Conservation (phyloP, 306 rosid species). For the Citrullus amarus region DNA sequence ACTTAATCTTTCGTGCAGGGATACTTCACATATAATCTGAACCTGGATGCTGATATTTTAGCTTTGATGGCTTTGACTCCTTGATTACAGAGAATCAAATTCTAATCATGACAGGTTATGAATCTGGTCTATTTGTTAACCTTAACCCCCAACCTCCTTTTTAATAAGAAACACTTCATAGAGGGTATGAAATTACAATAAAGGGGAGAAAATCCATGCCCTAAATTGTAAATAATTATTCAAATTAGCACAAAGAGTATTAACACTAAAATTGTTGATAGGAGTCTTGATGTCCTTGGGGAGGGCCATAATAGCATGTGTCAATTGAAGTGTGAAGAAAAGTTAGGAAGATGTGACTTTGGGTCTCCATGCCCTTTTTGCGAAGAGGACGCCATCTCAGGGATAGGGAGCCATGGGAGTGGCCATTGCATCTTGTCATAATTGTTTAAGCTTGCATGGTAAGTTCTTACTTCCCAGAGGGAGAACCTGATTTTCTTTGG, state of each 20-base stretch:
- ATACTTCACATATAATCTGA: background rate
- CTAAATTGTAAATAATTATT: background rate
- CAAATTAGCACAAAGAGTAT: background rate
- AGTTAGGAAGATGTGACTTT: background rate
- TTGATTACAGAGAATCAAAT: background rate
- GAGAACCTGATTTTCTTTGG: background rate
- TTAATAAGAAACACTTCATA: background rate
- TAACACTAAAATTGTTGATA: background rate
- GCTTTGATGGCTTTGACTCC: background rate
- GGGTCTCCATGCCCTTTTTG: background rate
- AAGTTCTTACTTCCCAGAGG: background rate
- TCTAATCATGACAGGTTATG: background rate
- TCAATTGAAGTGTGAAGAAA: background rate
- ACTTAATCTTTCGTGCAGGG: conserved; percentile 1
- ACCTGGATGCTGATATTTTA: background rate
- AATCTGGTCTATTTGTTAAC: background rate
- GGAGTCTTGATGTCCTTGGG: background rate
- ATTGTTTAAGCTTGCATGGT: background rate
- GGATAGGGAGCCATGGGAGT: background rate
- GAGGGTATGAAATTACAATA: background rate
- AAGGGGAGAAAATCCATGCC: background rate
- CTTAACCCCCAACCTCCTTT: background rate
- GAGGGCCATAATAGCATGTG: background rate
- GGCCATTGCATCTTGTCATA: background rate
- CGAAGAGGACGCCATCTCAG: background rate